A percentile compares a stretch with the other conserved stretches of the same genome.
These are phyloP conservation scores for Kwoniella sp. DNA, from an alignment of 768 basidiomycete genomes.

Conservation along the genomic window DNA sequence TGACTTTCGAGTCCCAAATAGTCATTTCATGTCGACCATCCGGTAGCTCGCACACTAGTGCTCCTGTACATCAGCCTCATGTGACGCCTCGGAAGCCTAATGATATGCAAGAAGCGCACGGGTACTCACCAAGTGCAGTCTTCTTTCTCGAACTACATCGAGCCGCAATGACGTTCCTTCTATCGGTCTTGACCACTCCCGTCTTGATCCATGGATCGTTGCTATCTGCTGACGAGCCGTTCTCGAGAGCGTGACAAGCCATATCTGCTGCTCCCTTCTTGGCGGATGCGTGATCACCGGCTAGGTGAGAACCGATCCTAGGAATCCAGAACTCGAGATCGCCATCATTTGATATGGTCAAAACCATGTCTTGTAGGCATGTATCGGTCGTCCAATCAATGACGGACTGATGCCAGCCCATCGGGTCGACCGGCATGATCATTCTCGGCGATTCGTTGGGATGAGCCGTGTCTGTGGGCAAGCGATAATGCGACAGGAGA, in stretches of 20 bases:
- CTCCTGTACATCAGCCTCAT: constrained; percentile 1
- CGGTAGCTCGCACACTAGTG: constrained; percentile 65
- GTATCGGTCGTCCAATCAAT: constrained; percentile 51
- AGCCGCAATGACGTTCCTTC: constrained; percentile 68
- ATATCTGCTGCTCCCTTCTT: constrained; percentile 17
- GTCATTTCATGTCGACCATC: constrained; percentile 75
- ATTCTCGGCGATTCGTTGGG: constrained; percentile 18
- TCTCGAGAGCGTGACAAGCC: constrained; percentile 60
- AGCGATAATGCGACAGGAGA: constrained; percentile 29
- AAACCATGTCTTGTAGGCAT: constrained; percentile 65
- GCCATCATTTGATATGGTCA: constrained; percentile 75
- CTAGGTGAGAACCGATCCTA: constrained; percentile 56
- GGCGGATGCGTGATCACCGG: constrained; percentile 6
- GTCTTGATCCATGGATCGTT: constrained; percentile 59
- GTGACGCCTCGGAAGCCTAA: not conserved
- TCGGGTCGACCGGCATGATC: constrained; percentile 54
- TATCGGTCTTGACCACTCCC: constrained; percentile 65
- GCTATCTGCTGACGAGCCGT: constrained; percentile 43
- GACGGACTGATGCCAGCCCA: constrained; percentile 56
- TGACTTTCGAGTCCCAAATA: constrained; percentile 95
- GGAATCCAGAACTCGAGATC: constrained; percentile 86
- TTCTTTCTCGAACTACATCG: constrained; percentile 90
- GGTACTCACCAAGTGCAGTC: constrained; percentile 78
- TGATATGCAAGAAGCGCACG: constrained; percentile 25
- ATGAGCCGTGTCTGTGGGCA: constrained; percentile 29